These are phyloP conservation scores for Vanrija pseudolonga DNA, from an alignment of 1,284 basidiomycete species.

Conservation along the genomic window DNA sequence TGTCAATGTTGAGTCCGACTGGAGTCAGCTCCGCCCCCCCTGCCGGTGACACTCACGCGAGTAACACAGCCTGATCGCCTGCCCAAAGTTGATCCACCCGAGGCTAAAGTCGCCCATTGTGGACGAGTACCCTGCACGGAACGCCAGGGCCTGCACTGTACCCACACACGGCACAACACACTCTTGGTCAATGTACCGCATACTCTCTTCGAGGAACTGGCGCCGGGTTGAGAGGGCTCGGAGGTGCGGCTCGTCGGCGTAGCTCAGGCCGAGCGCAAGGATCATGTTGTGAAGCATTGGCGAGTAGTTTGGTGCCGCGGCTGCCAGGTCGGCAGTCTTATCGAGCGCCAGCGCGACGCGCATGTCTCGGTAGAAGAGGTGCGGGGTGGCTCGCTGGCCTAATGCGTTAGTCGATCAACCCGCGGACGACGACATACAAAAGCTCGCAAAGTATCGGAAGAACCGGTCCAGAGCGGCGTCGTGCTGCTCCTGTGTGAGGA, in stretches of 20 bases:
- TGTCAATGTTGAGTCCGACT: constrained; percentile 31
- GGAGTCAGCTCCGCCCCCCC: neutral
- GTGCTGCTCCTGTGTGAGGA: constrained; percentile 23
- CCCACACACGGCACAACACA: constrained; percentile 59
- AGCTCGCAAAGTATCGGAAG: constrained; percentile 29
- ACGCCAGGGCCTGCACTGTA: constrained; percentile 58
- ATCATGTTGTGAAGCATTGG: constrained; percentile 68
- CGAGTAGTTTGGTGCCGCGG: constrained; percentile 58
- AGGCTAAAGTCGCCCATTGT: constrained; percentile 38
- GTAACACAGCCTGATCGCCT: constrained; percentile 21
- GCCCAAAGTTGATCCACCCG: constrained; percentile 28
- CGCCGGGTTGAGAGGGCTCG: constrained; percentile 54
- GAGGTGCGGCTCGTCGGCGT: constrained; percentile 57
- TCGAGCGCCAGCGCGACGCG: constrained; percentile 17
- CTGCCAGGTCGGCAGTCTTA: constrained; percentile 37
- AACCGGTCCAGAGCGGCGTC: constrained; percentile 25
- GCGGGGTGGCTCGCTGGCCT: constrained; percentile 12
- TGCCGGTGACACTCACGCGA: constrained; percentile 15
- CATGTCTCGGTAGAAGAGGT: constrained; percentile 22
- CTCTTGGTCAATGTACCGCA: constrained; percentile 58
- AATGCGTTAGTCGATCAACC: neutral
- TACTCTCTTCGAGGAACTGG: constrained; percentile 57
- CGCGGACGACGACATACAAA: constrained; percentile 8
- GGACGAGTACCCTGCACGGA: constrained; percentile 60
- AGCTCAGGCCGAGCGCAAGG: constrained; percentile 59